Conservation (phyloP, 192 early-diverging fungal species). For the Kappamyces sp. region DNA sequence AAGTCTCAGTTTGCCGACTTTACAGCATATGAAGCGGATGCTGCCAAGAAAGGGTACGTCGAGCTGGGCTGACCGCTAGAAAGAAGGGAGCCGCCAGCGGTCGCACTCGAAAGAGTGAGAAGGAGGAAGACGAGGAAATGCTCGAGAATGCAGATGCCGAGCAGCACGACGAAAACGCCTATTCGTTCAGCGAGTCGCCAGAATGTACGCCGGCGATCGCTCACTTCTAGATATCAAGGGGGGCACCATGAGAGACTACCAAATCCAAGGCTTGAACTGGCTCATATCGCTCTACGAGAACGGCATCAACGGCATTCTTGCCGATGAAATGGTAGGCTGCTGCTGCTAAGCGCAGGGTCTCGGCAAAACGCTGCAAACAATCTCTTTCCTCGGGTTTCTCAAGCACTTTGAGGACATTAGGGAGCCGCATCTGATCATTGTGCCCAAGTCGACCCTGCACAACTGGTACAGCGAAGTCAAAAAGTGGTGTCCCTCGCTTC, state of each 20-base stretch:
- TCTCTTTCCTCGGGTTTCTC: conserved; percentile 93
- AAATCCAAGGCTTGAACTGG: conserved; percentile 96
- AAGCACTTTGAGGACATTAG: conserved; percentile 69
- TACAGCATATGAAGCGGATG: conserved; percentile 27
- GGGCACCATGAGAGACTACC: conserved; percentile 93
- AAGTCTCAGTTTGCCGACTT: conserved; percentile 34
- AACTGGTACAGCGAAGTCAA: conserved; percentile 93
- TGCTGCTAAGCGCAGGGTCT: conserved; percentile 56
- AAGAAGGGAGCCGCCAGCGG: conserved; percentile 4
- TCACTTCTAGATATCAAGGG: conserved; percentile 67
- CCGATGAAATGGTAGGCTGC: conserved; percentile 87
- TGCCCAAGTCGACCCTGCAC: conserved; percentile 93
- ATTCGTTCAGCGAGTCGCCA: conserved; percentile 86
- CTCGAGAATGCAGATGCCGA: conserved; percentile 66
- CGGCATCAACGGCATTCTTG: conserved; percentile 97
- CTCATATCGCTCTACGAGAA: conserved; percentile 93
- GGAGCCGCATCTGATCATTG: conserved; percentile 93
- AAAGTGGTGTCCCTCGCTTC: conserved; percentile 85
- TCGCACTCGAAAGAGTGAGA: conserved; percentile 90
- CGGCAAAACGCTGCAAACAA: conserved; percentile 94
- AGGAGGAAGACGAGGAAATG: conserved; percentile 95
- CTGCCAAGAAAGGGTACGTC: conserved; percentile 39
- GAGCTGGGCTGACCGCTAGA: conserved; percentile 1
- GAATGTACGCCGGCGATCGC: conserved; percentile 44
- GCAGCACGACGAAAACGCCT: conserved; percentile 38